Evolutionary conservation across 768 basidiomycete species (phyloP).

Genomic region (Tulasnella sp.): DNA sequence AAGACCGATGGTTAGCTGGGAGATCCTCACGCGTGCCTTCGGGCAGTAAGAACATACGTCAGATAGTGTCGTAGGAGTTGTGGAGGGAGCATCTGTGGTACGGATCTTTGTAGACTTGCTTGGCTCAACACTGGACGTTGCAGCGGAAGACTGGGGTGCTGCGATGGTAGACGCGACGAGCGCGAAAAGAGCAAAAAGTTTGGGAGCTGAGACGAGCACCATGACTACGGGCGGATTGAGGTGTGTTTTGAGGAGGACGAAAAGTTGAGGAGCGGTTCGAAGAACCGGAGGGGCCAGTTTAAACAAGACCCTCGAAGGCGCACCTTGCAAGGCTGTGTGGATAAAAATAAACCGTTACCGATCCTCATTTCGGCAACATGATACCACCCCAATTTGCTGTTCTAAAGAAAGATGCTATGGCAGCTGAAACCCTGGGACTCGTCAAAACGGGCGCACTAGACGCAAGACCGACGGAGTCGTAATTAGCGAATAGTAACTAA

Average conservation of each 20-base stretch:
- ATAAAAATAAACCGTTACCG: background rate
- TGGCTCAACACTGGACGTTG: background rate
- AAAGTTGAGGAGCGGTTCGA: background rate
- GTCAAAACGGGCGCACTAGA: background rate
- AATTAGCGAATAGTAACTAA: background rate
- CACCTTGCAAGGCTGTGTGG: background rate
- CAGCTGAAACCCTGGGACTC: background rate
- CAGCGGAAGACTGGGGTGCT: background rate
- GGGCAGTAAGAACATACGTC: background rate
- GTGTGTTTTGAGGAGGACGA: background rate
- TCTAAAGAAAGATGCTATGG: background rate
- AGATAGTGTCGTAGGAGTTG: background rate
- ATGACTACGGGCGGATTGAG: background rate
- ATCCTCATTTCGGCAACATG: background rate
- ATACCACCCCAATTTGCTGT: background rate
- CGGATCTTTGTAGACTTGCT: background rate
- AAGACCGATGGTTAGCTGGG: background rate
- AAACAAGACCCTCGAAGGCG: background rate
- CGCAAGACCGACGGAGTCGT: background rate
- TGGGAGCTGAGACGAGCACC: background rate
- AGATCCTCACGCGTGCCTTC: background rate
- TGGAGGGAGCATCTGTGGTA: background rate
- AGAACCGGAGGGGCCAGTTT: background rate
- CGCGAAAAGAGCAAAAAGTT: background rate
- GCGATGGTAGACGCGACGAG: background rate